Conservation (phyloP, 192 early-diverging fungal genomes). For the Podila minutissima region DNA sequence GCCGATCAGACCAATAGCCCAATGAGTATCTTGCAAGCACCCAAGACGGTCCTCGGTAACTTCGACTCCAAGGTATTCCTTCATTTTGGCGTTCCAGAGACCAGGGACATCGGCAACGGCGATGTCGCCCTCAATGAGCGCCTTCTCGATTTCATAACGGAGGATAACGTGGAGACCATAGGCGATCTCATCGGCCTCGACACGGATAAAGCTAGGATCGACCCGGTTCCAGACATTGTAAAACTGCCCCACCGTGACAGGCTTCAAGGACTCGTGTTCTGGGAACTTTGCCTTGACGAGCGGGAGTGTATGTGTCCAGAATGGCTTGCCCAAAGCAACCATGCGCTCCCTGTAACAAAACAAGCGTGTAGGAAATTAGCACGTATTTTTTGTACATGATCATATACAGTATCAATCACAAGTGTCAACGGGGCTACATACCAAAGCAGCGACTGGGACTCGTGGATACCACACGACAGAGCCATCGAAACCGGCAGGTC, state of each 20-base stretch:
- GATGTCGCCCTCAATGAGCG: slow-evolving; percentile 5
- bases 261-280: slow-evolving; percentile 2
- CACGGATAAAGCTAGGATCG: slow-evolving; percentile 6
- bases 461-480: slow-evolving; percentile 19
- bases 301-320: slow-evolving; percentile 27
- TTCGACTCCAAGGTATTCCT: slow-evolving; percentile 24
- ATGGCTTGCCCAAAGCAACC: slow-evolving; percentile 9
- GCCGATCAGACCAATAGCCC: slow-evolving; percentile 18
- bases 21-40: slow-evolving; percentile 33
- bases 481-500: slow-evolving; percentile 4
- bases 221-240: slow-evolving; percentile 22
- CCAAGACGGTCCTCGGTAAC: slow-evolving; percentile 19
- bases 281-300: slow-evolving; percentile 24
- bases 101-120: slow-evolving; percentile 14
- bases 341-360: not conserved
- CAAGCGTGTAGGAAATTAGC: not conserved
- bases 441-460: slow-evolving; percentile 28
- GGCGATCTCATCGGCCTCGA: slow-evolving; percentile 25
- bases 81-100: slow-evolving; percentile 27
- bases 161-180: slow-evolving; percentile 25
- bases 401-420: too few species aligned
- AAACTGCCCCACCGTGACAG: slow-evolving; percentile 3
- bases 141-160: slow-evolving; percentile 22
- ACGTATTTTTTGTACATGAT: too few species aligned
- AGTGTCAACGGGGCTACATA: not conserved